These are phyloP conservation scores for Cystobasidiaceae sp. DNA, from an alignment of 1,284 basidiomycete species.

Conservation along the genomic window DNA sequence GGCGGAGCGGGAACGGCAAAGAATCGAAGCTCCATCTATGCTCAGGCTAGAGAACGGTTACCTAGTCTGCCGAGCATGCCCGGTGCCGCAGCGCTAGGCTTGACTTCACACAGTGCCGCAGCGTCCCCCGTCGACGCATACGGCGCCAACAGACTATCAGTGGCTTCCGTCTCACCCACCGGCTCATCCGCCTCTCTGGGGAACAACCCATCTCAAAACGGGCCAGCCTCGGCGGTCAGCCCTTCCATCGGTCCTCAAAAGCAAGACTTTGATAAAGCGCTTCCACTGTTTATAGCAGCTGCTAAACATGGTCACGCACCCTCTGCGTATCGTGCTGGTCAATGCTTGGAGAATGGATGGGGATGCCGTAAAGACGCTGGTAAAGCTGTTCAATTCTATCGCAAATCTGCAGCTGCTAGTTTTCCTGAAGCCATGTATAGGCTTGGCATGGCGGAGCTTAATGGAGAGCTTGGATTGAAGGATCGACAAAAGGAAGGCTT, in stretches of 20 bases:
- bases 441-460: conserved; percentile 90
- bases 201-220: conserved; percentile 43
- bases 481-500: conserved; percentile 85
- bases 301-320: conserved; percentile 98
- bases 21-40: conserved; percentile 10
- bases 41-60: background rate
- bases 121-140: no score
- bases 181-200: conserved; percentile 14
- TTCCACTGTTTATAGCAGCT: conserved; percentile 89
- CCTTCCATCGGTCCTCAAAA: conserved; percentile 45
- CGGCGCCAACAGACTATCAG: no score
- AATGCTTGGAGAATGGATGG: conserved; percentile 99
- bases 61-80: background rate
- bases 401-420: conserved; percentile 81
- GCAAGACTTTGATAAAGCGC: conserved; percentile 95
- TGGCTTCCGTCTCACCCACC: conserved; percentile 13
- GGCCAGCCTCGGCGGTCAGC: conserved; percentile 36
- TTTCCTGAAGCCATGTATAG: conserved; percentile 97
- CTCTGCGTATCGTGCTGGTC: conserved; percentile 90
- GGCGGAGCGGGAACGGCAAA: background rate
- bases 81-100: no score
- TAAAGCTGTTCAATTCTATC: conserved; percentile 89
- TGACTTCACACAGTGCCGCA: no score
- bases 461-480: conserved; percentile 85
- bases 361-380: conserved; percentile 85